Conservation (phyloP, 192 early-diverging fungal genomes). For the Gaertneriomyces semiglobifer region DNA sequence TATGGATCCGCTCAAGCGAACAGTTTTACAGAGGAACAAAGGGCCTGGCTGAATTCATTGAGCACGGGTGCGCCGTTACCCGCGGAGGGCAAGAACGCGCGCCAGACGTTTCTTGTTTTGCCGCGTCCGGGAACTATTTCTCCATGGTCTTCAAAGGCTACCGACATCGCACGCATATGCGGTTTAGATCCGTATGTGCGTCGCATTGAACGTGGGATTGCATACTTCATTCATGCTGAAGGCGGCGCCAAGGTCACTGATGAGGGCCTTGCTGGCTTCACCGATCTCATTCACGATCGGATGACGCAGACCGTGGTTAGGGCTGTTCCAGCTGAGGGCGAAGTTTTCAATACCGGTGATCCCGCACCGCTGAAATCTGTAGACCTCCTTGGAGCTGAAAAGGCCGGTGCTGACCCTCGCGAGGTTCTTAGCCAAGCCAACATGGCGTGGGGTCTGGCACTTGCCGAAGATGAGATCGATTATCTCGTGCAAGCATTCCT, state of each 20-base stretch:
- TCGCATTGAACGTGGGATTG: constrained; percentile 86
- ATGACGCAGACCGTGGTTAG: constrained; percentile 84
- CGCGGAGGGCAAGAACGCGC: constrained; percentile 34
- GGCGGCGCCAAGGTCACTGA: constrained; percentile 17
- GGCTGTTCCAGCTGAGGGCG: constrained; percentile 58
- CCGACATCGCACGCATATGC: constrained; percentile 93
- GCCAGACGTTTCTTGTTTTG: constrained; percentile 61
- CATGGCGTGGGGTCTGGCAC: constrained; percentile 84
- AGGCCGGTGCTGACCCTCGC: constrained; percentile 43
- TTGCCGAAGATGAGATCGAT: constrained; percentile 95
- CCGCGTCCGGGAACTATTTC: constrained; percentile 96
- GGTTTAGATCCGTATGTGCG: constrained; percentile 68
- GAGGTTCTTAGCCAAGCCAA: constrained; percentile 76
- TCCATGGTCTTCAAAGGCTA: constrained; percentile 99
- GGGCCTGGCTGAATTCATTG: constrained; percentile 46
- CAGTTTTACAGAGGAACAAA: constrained; percentile 41
- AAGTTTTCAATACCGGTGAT: constrained; percentile 62
- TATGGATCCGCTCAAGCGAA: constrained; percentile 40
- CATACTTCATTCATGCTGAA: constrained; percentile 57
- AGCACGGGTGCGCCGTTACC: constrained; percentile 20
- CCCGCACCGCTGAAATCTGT: constrained; percentile 63
- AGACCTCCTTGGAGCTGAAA: constrained; percentile 46
- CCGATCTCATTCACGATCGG: constrained; percentile 73
- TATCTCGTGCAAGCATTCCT: constrained; percentile 86
- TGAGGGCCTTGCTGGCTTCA: constrained; percentile 37